A percentile compares a stretch with the other conserved stretches of the same genome.
phyloP scores from a whole-genome alignment of 73 alveolate species.

The Paraurostyla sp. region DNA sequence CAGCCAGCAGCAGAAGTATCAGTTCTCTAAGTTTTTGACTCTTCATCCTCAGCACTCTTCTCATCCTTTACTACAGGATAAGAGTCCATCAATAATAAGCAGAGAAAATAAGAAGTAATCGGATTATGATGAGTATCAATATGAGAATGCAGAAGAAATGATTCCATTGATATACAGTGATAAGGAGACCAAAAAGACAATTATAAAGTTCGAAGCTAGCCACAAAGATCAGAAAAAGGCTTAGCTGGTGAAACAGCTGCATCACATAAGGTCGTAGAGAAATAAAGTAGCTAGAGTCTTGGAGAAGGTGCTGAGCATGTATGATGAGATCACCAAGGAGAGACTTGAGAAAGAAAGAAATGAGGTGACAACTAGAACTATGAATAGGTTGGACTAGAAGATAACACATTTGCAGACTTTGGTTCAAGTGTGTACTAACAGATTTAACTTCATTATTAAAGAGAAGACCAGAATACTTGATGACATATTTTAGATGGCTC shows the following conservation, averaged over 20 bases:
- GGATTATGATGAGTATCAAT: background rate
- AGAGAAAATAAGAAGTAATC: background rate
- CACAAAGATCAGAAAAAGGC: background rate
- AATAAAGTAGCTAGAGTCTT: constrained; percentile 6
- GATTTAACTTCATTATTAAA: background rate
- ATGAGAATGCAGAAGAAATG: background rate
- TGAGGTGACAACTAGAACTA: constrained; percentile 7
- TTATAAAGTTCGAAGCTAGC: constrained; percentile 5
- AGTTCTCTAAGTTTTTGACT: no score
- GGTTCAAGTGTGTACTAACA: background rate
- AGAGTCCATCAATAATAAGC: no score
- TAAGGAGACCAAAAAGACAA: constrained; percentile 6
- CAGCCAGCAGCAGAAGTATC: no score
- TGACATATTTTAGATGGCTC: constrained; percentile 32
- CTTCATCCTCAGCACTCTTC: no score
- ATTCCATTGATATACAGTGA: constrained; percentile 5
- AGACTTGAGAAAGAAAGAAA: constrained; percentile 7
- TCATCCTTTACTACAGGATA: no score
- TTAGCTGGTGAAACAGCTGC: background rate
- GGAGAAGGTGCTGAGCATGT: constrained; percentile 8
- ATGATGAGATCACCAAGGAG: constrained; percentile 11
- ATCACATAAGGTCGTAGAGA: background rate
- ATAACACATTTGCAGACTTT: background rate
- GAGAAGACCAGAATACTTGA: constrained; percentile 27
- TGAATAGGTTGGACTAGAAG: constrained; percentile 26